Evolutionary conservation across 768 basidiomycete species (phyloP), one percentile per base, ranked within the genome.

Genomic region (Hericium rajendrae): DNA sequence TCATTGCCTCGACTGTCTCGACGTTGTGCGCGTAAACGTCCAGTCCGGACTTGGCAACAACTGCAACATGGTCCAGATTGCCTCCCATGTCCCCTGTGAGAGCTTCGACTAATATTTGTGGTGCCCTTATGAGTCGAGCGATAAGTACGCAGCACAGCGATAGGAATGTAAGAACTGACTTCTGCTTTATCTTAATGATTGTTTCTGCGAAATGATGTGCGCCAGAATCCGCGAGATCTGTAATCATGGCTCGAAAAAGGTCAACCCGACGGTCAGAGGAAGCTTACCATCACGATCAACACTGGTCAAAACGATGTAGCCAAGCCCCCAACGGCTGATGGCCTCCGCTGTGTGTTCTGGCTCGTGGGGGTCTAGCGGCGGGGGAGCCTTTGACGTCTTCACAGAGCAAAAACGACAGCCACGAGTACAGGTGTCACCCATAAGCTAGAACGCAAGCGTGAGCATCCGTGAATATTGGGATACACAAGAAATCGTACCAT

Each of bases 1-100:
- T 97, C 53, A 97, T 75, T 48, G 83, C 84, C 72, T 97, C 95
- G n/a, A 87, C 84, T 0, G 97, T 98, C 73, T 99, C 97, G 50
- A 98, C 74, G 69, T 99, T 98, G 73, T 99, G 97, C 1, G 97
- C 97, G 66, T 94, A 99, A 12, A 99, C 97, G 67, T 98, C 97
- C 16, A 99, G 76, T 3, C 97, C 97, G 0, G 94, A 97, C 59
- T 82, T 83, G 2, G 97, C 97, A 24, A 99, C 91, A 10, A 83
- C 62, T 1, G 85, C 80, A 26, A 97, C 89, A 53, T 86, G 81
- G 10, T 84, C 78, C 50, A 89, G 68, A 48, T 79, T 79, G 16
- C 92, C 94, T 16, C 82, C 83, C 70, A 98, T 98, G 70, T 99
- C 97, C 13, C 91, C 91, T 1, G 95, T 97, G 48, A 99, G 76